A percentile compares a stretch with the other conserved stretches of the same genome.
phyloP scores from a whole-genome alignment of 2,329 filamentous ascomycete species.

The Chaetomium sp. region DNA sequence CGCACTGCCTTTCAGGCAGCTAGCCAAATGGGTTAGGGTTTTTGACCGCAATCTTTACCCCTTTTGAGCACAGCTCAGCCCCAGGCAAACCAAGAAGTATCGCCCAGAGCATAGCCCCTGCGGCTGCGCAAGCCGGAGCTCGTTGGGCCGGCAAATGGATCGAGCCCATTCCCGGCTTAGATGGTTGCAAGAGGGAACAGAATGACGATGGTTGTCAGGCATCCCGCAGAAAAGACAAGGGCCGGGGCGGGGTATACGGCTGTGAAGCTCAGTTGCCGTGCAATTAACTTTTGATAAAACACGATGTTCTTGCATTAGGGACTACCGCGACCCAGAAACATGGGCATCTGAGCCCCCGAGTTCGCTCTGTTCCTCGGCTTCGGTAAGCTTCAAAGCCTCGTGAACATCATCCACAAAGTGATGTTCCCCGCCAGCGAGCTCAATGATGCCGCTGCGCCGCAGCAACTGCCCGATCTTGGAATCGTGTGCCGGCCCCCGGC shows the following conservation, averaged over 20 bases:
- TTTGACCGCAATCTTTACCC: neutral
- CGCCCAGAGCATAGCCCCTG: too few relatives aligned
- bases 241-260: too few relatives aligned
- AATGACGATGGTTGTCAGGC: neutral
- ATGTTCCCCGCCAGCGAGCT: conserved; percentile 72
- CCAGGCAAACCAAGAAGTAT: neutral
- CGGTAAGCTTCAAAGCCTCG: conserved; percentile 79
- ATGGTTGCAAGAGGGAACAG: too few relatives aligned
- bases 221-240: neutral
- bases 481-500: conserved; percentile 52
- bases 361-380: conserved; percentile 61
- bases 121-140: neutral
- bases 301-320: neutral
- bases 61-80: neutral
- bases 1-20: neutral
- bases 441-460: conserved; percentile 79
- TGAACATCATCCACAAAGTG: conserved; percentile 84
- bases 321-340: neutral
- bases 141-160: neutral
- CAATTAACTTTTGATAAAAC: neutral
- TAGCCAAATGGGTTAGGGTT: neutral
- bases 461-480: conserved; percentile 72
- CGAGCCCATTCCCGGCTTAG: neutral
- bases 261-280: neutral
- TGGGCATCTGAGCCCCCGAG: neutral